phyloP scores from a whole-genome alignment of 2,329 filamentous ascomycete species.

The Epichloe scottii region DNA sequence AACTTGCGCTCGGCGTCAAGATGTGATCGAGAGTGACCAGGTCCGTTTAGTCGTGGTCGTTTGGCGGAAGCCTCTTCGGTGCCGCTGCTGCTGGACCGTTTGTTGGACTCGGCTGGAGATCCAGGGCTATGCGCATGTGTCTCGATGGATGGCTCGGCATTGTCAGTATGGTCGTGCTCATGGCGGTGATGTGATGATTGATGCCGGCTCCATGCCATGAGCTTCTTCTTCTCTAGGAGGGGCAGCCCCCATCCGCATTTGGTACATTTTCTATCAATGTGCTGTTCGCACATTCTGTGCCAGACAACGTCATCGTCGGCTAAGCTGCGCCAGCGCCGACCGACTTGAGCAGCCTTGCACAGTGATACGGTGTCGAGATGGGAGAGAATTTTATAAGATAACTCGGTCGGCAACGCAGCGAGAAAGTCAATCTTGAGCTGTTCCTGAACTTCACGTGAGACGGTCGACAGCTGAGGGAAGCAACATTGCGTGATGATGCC shows the following conservation, averaged over 20 bases:
- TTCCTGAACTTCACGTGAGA: slow-evolving; percentile 82
- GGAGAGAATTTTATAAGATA: slow-evolving; percentile 86
- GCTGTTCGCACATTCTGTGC: slow-evolving; percentile 95
- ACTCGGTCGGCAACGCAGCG: slow-evolving; percentile 72
- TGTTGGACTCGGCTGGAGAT: slow-evolving; percentile 17
- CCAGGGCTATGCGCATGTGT: slow-evolving; percentile 11
- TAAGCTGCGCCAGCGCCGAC: slow-evolving; percentile 70
- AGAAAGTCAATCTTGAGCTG: slow-evolving; percentile 97
- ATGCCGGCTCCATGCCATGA: slow-evolving; percentile 77
- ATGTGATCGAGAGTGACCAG: slow-evolving; percentile 18
- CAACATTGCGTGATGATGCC: slow-evolving; percentile 95
- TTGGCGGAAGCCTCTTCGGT: slow-evolving; percentile 22
- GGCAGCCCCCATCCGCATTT: slow-evolving; percentile 95
- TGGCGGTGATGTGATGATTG: slow-evolving; percentile 28
- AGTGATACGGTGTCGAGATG: slow-evolving; percentile 88
- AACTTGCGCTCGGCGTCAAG: slow-evolving; percentile 35
- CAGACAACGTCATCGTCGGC: slow-evolving; percentile 98
- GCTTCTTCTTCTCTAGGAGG: slow-evolving; percentile 72
- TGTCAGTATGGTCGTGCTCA: slow-evolving; percentile 3
- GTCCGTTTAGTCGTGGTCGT: slow-evolving; percentile 18
- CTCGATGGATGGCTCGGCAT: slow-evolving; percentile 13
- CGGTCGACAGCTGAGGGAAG: slow-evolving; percentile 89
- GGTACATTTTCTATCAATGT: slow-evolving; percentile 85
- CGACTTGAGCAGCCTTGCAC: slow-evolving; percentile 93
- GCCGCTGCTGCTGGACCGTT: slow-evolving; percentile 18